These are phyloP conservation scores for Hymenoscyphus salicellus DNA, from an alignment of 2,329 filamentous ascomycete genomes.

Conservation along the genomic window DNA sequence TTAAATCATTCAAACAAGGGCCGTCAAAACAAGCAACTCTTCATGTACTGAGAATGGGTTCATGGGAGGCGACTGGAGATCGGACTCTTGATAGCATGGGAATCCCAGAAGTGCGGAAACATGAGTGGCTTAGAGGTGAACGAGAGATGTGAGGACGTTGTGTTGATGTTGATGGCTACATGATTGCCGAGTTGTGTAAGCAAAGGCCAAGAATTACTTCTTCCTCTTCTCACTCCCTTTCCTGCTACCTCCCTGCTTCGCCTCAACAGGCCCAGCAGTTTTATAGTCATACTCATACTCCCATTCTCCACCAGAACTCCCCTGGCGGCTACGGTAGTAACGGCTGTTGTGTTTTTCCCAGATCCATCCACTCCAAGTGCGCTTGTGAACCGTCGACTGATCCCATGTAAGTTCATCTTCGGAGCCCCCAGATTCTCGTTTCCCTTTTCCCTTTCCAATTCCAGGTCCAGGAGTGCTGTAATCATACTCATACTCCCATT, in stretches of 20 bases:
- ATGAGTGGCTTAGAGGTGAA: constrained; percentile 2
- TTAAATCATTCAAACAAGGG: neutral
- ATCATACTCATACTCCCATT: neutral
- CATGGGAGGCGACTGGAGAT: neutral
- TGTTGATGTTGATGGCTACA: neutral
- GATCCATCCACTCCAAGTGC: neutral
- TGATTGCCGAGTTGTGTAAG: neutral
- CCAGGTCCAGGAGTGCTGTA: neutral
- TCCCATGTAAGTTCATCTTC: neutral
- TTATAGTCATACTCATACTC: neutral
- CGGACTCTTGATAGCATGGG: neutral
- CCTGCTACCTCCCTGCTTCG: neutral
- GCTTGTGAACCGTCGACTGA: neutral
- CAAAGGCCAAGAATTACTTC: neutral
- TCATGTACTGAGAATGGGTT: neutral
- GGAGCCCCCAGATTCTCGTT: neutral
- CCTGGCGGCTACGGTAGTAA: neutral
- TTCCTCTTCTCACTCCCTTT: neutral
- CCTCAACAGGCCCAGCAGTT: neutral
- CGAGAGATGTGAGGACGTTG: neutral
- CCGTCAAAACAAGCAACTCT: no score
- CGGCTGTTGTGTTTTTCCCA: neutral
- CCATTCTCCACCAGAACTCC: neutral
- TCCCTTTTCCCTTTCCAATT: neutral
- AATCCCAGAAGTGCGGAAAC: constrained; percentile 1